A percentile compares a stretch with the other conserved stretches of the same genome.
Evolutionary conservation across 495 filamentous ascomycete species (phyloP).

Genomic region (Trichocladium uniseriatum): DNA sequence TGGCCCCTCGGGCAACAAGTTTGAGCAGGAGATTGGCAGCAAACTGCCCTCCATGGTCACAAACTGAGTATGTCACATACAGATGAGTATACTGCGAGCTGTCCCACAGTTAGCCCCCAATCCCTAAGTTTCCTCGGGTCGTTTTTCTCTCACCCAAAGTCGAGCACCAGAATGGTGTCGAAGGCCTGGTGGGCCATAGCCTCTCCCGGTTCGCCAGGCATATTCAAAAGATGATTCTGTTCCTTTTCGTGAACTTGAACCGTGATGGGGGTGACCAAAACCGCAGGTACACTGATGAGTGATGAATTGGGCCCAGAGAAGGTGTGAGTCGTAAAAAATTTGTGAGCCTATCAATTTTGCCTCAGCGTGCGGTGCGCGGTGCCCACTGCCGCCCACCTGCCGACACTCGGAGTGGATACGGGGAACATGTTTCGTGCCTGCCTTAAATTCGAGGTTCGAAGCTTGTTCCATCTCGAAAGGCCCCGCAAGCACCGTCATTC

Average conservation of each 20-base stretch:
- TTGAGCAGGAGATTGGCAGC: background rate
- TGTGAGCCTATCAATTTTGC: constrained; percentile 11
- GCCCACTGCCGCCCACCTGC: background rate
- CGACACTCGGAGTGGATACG: constrained; percentile 7
- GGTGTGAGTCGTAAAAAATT: constrained; percentile 12
- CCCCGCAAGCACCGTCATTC: background rate
- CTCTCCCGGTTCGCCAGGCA: constrained; percentile 15
- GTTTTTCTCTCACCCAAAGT: constrained; percentile 13
- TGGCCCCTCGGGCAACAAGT: no score
- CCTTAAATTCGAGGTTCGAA: constrained; percentile 7
- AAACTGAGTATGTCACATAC: constrained; percentile 8
- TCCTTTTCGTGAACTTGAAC: background rate
- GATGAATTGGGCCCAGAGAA: constrained; percentile 4
- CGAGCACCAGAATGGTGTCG: constrained; percentile 20
- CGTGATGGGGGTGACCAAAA: constrained; percentile 1
- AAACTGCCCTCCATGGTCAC: background rate
- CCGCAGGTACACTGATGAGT: background rate
- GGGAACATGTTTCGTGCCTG: background rate
- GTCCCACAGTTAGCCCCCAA: background rate
- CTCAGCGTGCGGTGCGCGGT: no score
- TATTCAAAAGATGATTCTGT: background rate
- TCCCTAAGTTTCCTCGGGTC: background rate
- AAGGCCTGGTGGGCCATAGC: constrained; percentile 15
- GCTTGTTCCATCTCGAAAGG: background rate
- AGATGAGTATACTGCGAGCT: constrained; percentile 17